These are phyloP conservation scores for Paspalum notatum DNA, from an alignment of 176 grass and related monocot genomes.

Conservation along the genomic window DNA sequence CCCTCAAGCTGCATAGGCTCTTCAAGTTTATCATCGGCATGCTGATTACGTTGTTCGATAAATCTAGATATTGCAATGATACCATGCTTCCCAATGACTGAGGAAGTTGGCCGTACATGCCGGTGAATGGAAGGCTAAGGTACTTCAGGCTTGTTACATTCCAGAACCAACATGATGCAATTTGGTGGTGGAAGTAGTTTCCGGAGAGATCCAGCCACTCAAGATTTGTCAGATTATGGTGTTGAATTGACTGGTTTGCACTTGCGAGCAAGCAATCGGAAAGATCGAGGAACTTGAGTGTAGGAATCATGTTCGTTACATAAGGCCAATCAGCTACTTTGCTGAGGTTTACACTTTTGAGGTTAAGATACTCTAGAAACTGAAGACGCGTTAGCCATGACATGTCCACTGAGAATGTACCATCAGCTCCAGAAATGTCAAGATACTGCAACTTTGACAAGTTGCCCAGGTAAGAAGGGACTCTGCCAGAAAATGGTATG, in stretches of 20 bases:
- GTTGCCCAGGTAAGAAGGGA: constrained; percentile 22
- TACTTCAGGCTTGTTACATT: constrained; percentile 25
- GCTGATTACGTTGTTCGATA: not conserved
- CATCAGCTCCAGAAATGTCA: not conserved
- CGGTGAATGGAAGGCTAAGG: not conserved
- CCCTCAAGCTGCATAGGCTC: constrained; percentile 28
- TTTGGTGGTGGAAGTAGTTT: not conserved
- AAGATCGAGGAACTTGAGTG: not conserved
- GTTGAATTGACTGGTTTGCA: not conserved
- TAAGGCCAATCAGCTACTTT: not conserved
- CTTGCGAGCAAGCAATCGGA: not conserved
- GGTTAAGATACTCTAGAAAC: not conserved
- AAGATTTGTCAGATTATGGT: not conserved
- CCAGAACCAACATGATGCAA: constrained; percentile 41
- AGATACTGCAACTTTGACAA: constrained; percentile 3
- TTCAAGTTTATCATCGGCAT: not conserved
- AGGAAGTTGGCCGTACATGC: not conserved
- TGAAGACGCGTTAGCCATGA: not conserved
- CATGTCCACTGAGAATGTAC: not conserved
- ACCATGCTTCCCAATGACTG: not conserved
- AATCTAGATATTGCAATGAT: not conserved
- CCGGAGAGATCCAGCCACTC: not conserved
- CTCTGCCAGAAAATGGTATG: not conserved
- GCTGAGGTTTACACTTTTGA: not conserved
- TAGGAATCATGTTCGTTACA: not conserved